Conservation (phyloP, 495 filamentous ascomycete genomes). For the Penicillium antarcticum region DNA sequence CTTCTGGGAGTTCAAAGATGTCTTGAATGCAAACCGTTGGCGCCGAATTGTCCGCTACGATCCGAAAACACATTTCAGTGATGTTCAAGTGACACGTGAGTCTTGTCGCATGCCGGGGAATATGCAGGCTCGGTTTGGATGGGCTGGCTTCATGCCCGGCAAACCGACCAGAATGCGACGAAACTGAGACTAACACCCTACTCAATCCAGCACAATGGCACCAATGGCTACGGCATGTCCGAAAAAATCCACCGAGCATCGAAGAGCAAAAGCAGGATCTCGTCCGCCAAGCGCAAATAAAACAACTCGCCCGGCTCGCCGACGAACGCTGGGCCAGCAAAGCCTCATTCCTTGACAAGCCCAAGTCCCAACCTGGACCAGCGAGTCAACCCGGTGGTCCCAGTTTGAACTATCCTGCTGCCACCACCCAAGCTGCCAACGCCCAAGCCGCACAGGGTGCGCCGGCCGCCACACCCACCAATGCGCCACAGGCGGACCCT, state of each 20-base stretch:
- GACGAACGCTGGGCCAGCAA: conserved; percentile 86
- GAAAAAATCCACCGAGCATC: conserved; percentile 64
- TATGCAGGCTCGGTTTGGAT: background rate
- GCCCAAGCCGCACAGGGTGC: conserved; percentile 9
- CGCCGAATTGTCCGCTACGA: conserved; percentile 68
- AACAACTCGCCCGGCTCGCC: conserved; percentile 69
- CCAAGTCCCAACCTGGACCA: conserved; percentile 41
- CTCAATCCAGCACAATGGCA: conserved; percentile 74
- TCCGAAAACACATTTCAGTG: conserved; percentile 58
- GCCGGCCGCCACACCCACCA: background rate
- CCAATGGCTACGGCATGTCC: conserved; percentile 91
- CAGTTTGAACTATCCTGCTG: conserved; percentile 18
- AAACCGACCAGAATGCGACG: background rate
- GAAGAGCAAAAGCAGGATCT: conserved; percentile 72
- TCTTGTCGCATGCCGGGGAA: conserved; percentile 2
- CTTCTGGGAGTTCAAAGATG: conserved; percentile 87
- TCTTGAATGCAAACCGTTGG: conserved; percentile 50
- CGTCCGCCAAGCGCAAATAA: conserved; percentile 63
- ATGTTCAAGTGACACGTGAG: conserved; percentile 61
- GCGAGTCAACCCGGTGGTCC: conserved; percentile 34
- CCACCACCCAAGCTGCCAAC: background rate
- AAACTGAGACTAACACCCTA: conserved; percentile 2
- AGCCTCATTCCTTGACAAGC: conserved; percentile 59
- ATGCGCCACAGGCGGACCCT: conserved; percentile 4
- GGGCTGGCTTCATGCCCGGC: background rate